A percentile compares a stretch with the other conserved stretches of the same genome.
Evolutionary conservation across 257 asterid species (phyloP).

Genomic region (Salvia rosmarinus): DNA sequence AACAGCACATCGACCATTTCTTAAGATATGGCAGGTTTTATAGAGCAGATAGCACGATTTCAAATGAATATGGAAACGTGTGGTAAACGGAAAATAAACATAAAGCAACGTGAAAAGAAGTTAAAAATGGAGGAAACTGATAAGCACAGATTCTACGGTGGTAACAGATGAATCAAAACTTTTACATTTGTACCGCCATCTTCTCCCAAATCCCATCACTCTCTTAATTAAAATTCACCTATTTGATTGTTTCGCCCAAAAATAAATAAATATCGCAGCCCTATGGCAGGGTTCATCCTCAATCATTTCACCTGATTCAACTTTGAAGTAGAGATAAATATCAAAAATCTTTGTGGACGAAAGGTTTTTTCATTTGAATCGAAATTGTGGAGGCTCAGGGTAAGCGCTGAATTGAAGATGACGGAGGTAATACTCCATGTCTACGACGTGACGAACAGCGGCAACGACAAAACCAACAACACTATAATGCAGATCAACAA

Average conservation of each 20-base stretch:
- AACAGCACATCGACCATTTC: too few relatives aligned
- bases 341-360: conserved; percentile 10
- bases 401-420: conserved; percentile 30
- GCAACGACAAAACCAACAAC: conserved; percentile 79
- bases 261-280: neutral
- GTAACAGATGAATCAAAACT: conserved; percentile 16
- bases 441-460: conserved; percentile 89
- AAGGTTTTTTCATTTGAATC: conserved; percentile 32
- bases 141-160: neutral
- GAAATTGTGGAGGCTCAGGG: conserved; percentile 14
- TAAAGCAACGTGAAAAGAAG: neutral
- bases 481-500: conserved; percentile 89
- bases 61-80: neutral
- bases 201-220: conserved; percentile 27
- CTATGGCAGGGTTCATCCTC: conserved; percentile 19
- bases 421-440: conserved; percentile 58
- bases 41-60: too few relatives aligned
- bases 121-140: neutral
- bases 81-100: neutral
- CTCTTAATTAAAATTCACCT: conserved; percentile 24
- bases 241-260: conserved; percentile 27
- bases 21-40: too few relatives aligned
- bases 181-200: conserved; percentile 23
- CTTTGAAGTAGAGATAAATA: neutral
- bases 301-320: conserved; percentile 21